Evolutionary conservation across 345 rosid genomes (phyloP), one percentile per base, ranked within the genome.

Genomic region (Laguncularia racemosa): DNA sequence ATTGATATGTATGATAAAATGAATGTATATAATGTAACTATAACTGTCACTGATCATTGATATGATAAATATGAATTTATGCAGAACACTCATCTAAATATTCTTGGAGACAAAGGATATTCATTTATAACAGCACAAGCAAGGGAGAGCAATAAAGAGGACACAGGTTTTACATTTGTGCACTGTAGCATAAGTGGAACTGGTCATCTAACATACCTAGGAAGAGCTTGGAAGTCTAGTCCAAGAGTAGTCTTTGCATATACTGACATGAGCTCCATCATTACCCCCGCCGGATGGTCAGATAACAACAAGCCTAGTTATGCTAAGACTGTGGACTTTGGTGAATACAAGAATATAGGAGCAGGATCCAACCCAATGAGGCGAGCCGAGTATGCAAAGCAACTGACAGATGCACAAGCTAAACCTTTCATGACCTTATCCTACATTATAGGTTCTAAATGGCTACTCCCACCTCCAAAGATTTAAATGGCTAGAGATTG

Each of bases 391-490:
- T 76, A 51, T 63, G 49, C 59, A 20, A 80, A 78, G 66, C 65
- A 70, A 12, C 63, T 87, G 17, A 61, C 63, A 10, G 40, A 13
- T 0, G 65, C 13, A 0, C 70, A 81, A 57, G 85, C 57, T 11
- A 23, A 46, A 43, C 75, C 59, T 12, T 83, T 58, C 72, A 48
- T 85, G 7, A 6, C 48, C 38, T 82, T 83, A 47, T 72, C 67
- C 54, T 81, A 57, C 66, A 72, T 90, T 23, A 15, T 64, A 3
- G 93, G 78, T 20, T 62, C 82, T 48, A 68, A 58, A 33, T 90
- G 95, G 97, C 48, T 87, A 55, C 93, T 87, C 58, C 93, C 89
- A 54, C 82, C 86, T 53, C 90, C 92, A 0, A 19, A 16, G 9
- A 9, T 33, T 33, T 33, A 23, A 23, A 23, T 23, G 28, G 28